Evolutionary conservation across 208 protist species (phyloP).

Genomic region (Trypanosomatidae sp.): DNA sequence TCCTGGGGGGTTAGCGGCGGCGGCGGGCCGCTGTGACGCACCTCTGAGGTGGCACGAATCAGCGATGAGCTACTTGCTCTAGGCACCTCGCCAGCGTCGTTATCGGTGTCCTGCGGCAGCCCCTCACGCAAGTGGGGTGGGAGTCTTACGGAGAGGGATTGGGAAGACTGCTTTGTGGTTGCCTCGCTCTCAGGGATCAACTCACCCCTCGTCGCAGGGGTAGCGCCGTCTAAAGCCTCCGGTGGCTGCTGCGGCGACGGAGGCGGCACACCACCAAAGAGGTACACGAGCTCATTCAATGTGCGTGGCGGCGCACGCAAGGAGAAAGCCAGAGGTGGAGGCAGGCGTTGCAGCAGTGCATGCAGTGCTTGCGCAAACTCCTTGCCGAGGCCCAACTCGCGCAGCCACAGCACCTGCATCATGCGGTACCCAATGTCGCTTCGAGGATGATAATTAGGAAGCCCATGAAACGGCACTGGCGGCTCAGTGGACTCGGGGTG

Average conservation of each 20-base stretch:
- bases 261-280: constrained; percentile 31
- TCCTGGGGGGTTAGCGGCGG: neutral
- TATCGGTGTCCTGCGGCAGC: neutral
- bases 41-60: neutral
- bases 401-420: constrained; percentile 76
- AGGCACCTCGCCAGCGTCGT: neutral
- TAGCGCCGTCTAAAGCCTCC: neutral
- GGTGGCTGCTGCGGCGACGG: constrained; percentile 1
- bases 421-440: constrained; percentile 49
- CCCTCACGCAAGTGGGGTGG: neutral
- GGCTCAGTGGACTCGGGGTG: constrained; percentile 1
- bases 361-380: constrained; percentile 30
- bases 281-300: constrained; percentile 48
- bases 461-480: constrained; percentile 39
- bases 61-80: neutral
- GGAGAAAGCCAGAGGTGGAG: constrained; percentile 27
- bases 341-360: constrained; percentile 22
- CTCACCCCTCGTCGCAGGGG: neutral
- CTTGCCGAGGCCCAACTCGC: constrained; percentile 50
- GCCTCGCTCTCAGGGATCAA: neutral
- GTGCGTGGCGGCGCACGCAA: constrained; percentile 33
- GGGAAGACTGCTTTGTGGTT: neutral
- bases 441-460: constrained; percentile 38
- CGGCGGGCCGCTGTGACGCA: neutral
- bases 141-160: neutral